Base-by-base conservation (phyloP, 352 stramenopile genomes). In the Phytophthora tentaculata region DNA sequence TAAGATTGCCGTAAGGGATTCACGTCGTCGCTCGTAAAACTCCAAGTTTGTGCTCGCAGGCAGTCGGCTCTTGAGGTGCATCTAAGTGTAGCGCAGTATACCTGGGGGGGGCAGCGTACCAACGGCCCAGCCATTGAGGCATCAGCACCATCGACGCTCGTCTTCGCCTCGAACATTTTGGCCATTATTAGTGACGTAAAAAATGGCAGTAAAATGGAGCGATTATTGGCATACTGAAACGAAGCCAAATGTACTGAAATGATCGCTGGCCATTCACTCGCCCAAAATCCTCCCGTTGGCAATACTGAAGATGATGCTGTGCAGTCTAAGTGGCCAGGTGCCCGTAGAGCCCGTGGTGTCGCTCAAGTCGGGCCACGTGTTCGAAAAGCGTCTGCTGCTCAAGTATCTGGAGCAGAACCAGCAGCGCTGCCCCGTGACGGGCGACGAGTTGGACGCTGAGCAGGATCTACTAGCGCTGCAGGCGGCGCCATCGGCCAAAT, bases 331-430 rank as follows among this genome's bases (percentile, higher is more conserved):
- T 47, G 91, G 91, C 50, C 79, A 94, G 60, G 83, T 97, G 66
- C 88, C 89, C 19, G 47, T 79, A 32, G 83, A 96, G 76, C 91
- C 91, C 51, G 89, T 97, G 50, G 86, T 92, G 41, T 88, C 79
- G 44, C 64, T 83, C 73, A 96, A 94, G 71, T 94, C 86, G 8
- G 88, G 89, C 37, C 84, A 93, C 64, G 78, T 97, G 32, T 97
- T 95, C 69, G 91, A 97, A 76, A 94, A 95, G 73, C 73, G 84
- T 19, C 76, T 96, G 47, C 74, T 97, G 62, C 83, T 92, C 51
- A 83, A 95, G 73, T 93, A 93, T 66, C 66, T 91, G 35, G 79
- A 71, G 74, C 76, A 85, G 78, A 87, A 90, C 68, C 75, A 91
- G 70, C 76, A 73, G 57, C 76, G 79, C 49, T 96, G 88, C 59